Conservation (phyloP, 495 filamentous ascomycete species). For the Astrocystis sublimbata region DNA sequence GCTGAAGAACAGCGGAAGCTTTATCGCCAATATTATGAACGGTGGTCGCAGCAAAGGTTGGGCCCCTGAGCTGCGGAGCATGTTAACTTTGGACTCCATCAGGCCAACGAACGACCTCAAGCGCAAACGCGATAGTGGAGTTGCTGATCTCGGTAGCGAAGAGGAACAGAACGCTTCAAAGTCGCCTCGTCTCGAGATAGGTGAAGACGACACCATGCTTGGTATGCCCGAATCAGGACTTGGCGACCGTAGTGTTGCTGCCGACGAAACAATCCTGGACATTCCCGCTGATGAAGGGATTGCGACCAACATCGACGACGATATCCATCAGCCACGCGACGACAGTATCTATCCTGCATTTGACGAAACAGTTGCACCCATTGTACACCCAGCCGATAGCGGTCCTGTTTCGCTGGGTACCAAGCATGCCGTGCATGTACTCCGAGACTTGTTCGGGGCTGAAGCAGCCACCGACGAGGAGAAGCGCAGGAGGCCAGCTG, state of each 20-base stretch:
- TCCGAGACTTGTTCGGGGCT: slow-evolving; percentile 80
- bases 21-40: slow-evolving; percentile 77
- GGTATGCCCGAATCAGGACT: slow-evolving; percentile 49
- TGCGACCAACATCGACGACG: slow-evolving; percentile 55
- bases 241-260: slow-evolving; percentile 51
- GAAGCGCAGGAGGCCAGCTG: slow-evolving; percentile 74
- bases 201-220: slow-evolving; percentile 57
- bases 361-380: slow-evolving; percentile 73
- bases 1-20: slow-evolving; percentile 83
- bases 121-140: slow-evolving; percentile 87
- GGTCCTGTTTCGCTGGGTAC: slow-evolving; percentile 86
- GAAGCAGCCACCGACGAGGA: slow-evolving; percentile 59
- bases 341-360: slow-evolving; percentile 55
- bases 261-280: slow-evolving; percentile 59
- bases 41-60: slow-evolving; percentile 74
- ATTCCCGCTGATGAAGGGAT: slow-evolving; percentile 64
- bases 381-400: slow-evolving; percentile 75
- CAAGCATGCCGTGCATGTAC: slow-evolving; percentile 91
- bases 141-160: slow-evolving; percentile 72
- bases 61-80: slow-evolving; percentile 87
- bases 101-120: slow-evolving; percentile 79
- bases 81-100: slow-evolving; percentile 80
- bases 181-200: slow-evolving; percentile 70
- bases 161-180: slow-evolving; percentile 60
- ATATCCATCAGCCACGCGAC: slow-evolving; percentile 42